phyloP scores from a whole-genome alignment of 805 yeast genomes.

The Wilhelminamyces savonicus region DNA sequence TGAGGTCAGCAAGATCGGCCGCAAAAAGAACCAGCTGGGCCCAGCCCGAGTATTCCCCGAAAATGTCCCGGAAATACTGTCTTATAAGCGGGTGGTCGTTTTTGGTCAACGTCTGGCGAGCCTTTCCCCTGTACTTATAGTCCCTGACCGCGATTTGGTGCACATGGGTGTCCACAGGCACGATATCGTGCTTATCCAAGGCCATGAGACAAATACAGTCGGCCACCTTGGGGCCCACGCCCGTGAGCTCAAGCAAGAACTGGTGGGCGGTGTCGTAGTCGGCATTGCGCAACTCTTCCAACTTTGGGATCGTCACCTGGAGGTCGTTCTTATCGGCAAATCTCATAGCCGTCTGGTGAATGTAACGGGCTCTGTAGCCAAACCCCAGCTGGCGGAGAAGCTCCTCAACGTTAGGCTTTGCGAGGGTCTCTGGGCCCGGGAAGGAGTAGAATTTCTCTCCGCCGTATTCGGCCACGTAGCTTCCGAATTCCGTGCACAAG shows the following conservation, averaged over 20 bases:
- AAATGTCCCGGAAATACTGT: slow-evolving; percentile 51
- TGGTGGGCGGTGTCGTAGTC: slow-evolving; percentile 50
- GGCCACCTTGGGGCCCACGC: slow-evolving; percentile 98
- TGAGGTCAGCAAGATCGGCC: slow-evolving; percentile 67
- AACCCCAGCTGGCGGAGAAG: slow-evolving; percentile 53
- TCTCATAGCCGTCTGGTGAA: slow-evolving; percentile 65
- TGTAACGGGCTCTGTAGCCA: slow-evolving; percentile 90
- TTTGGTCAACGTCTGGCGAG: slow-evolving; percentile 40
- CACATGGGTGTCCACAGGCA: slow-evolving; percentile 95
- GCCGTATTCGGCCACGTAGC: slow-evolving; percentile 43
- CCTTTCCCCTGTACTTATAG: slow-evolving; percentile 52
- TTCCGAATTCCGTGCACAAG: slow-evolving; percentile 67
- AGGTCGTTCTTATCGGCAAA: slow-evolving; percentile 36
- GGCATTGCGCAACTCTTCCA: slow-evolving; percentile 38
- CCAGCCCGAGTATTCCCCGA: slow-evolving; percentile 98
- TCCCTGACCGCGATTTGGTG: slow-evolving; percentile 83
- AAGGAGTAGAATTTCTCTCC: slow-evolving; percentile 62
- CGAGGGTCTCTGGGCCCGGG: slow-evolving; percentile 57
- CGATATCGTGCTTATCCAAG: slow-evolving; percentile 75
- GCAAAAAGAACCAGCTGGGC: slow-evolving; percentile 94
- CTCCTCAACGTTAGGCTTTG: slow-evolving; percentile 27
- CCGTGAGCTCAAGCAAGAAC: slow-evolving; percentile 59
- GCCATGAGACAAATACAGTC: slow-evolving; percentile 95
- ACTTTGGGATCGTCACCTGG: slow-evolving; percentile 28
- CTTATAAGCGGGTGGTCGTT: slow-evolving; percentile 53